Base-by-base conservation (phyloP, 192 early-diverging fungal species). In the Gaertneriomyces sp. region DNA sequence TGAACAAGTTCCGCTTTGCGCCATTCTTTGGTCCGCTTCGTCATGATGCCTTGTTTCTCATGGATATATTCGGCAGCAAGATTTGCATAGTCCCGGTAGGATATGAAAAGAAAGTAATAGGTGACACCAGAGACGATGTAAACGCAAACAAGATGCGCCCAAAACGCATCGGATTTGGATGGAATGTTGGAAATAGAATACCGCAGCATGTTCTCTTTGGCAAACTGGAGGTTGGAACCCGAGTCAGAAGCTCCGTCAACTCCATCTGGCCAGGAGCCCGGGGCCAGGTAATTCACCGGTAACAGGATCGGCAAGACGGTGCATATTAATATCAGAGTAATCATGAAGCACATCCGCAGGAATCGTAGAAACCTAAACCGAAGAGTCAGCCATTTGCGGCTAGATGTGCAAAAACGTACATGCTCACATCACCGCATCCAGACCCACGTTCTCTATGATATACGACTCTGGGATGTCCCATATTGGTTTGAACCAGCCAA, bases 351-450 rank as follows among this genome's bases (percentile, higher is more conserved):
- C 58, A 77, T 76, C 19, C 58, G 51, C 25, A 80, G 47, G 56
- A 79, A 83, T 1, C 77, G 69, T 12, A 82, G 69, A 46, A 79
- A 81, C 71, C 69, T 72, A 44, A 17, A 2, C 56, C 0, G 43
- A n/a, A 49, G 14, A 25, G 38, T 25, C 25, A 53, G 45, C 51
- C 41, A 7, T 6, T 10, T 2, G 33, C 17, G 2, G 0, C 3
- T 64, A 6, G 25, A 20, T 51, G 49, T 51, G 49, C n/a, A 51
- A 14, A 70, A 5, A 42, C 20, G 12, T 1, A 47, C 47, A 7
- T 6, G 59, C 62, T 20, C 50, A 75, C 78, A 79, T 79, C 7
- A 76, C 64, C 3, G 77, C 81, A 63, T 82, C 81, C 44, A 82
- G 61, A 3, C 81, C 81, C 10, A 82, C 67, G 42, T 82, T 74